Conservation (phyloP, 106 monocot species). For the Platanthera zijinensis region DNA sequence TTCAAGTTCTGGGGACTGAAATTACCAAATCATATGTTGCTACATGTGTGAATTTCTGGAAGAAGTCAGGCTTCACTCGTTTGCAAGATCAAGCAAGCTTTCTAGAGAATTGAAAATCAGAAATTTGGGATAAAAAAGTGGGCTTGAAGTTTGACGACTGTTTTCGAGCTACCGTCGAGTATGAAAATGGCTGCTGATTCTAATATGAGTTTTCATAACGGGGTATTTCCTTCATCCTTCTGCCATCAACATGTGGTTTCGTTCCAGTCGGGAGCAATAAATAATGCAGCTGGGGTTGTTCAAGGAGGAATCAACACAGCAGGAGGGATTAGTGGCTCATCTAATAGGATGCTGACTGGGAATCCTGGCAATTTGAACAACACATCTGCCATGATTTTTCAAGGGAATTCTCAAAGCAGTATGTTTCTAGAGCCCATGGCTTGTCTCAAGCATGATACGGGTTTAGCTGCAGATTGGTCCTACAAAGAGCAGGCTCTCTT, state of each 20-base stretch:
- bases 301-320: conserved; percentile 19
- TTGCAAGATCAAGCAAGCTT: not conserved
- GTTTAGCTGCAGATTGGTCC: conserved; percentile 52
- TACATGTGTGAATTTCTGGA: not conserved
- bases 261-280: conserved; percentile 50
- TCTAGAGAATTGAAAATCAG: not conserved
- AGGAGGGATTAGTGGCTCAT: conserved; percentile 19
- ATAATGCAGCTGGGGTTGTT: conserved; percentile 21
- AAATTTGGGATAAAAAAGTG: not conserved
- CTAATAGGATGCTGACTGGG: conserved; percentile 21
- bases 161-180: not conserved
- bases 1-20: not conserved
- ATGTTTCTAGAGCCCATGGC: conserved; percentile 25
- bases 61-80: not conserved
- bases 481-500: conserved; percentile 37
- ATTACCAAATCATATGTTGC: not conserved
- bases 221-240: conserved; percentile 34
- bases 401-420: conserved; percentile 5
- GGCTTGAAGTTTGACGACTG: not conserved
- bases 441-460: conserved; percentile 46
- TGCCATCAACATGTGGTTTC: conserved; percentile 56
- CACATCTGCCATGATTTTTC: conserved; percentile 13
- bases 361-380: conserved; percentile 23
- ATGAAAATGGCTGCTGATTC: conserved; percentile 60
- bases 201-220: conserved; percentile 51